Evolutionary conservation across 768 basidiomycete species (phyloP).

Genomic region (Rossbeevera mucosa): DNA sequence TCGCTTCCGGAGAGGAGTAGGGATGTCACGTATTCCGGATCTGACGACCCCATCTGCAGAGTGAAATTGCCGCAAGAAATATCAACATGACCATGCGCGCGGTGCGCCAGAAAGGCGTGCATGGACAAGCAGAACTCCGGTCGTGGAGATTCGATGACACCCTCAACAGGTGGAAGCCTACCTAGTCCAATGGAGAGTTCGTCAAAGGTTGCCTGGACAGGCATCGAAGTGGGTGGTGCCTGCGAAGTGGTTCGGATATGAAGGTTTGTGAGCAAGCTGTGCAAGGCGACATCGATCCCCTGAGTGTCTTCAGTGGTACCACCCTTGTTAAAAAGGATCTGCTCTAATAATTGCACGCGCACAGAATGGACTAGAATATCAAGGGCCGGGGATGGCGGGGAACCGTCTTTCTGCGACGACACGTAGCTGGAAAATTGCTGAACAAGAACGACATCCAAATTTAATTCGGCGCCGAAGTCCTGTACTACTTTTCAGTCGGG

Average conservation of each 20-base stretch:
- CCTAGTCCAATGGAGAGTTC: slow-evolving; percentile 16
- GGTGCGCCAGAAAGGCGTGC: slow-evolving; percentile 16
- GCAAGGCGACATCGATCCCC: slow-evolving; percentile 16
- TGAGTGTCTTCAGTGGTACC: background rate
- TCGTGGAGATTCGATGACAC: slow-evolving; percentile 3
- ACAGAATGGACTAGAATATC: slow-evolving; percentile 41
- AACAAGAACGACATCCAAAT: slow-evolving; percentile 40
- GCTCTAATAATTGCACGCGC: slow-evolving; percentile 45
- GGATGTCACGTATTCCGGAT: slow-evolving; percentile 27
- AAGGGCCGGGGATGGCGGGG: slow-evolving; percentile 28
- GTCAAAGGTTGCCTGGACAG: slow-evolving; percentile 8
- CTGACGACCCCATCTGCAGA: slow-evolving; percentile 26
- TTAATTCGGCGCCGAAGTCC: slow-evolving; percentile 36
- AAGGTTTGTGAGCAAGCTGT: slow-evolving; percentile 15
- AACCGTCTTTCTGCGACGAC: slow-evolving; percentile 15
- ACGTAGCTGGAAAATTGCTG: slow-evolving; percentile 34
- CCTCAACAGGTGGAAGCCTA: slow-evolving; percentile 1
- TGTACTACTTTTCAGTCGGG: slow-evolving; percentile 17
- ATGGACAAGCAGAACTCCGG: slow-evolving; percentile 21
- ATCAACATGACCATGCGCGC: slow-evolving; percentile 4
- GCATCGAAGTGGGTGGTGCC: background rate
- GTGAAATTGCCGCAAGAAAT: slow-evolving; percentile 22
- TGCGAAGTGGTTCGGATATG: slow-evolving; percentile 11
- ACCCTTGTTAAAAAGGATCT: slow-evolving; percentile 27
- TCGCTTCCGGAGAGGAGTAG: slow-evolving; percentile 11